phyloP scores from a whole-genome alignment of 441 rosid species.

The Euphorbia corollata region DNA sequence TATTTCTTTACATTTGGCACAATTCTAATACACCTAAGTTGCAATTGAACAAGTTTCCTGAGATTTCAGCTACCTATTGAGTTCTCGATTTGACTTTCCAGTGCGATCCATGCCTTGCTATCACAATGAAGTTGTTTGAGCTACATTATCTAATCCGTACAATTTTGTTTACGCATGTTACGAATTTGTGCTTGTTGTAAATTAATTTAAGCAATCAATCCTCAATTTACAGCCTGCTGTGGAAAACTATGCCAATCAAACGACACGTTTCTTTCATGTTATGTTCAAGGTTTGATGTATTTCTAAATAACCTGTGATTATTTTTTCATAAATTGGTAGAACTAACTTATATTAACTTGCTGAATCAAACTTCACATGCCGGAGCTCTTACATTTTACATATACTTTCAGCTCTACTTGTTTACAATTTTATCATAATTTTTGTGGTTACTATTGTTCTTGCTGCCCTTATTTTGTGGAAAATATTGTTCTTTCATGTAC shows the following conservation, averaged over 20 bases:
- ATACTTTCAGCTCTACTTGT: conserved; percentile 72
- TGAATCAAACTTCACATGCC: conserved; percentile 42
- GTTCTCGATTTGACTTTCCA: neutral
- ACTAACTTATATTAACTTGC: neutral
- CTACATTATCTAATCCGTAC: neutral
- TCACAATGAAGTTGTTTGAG: neutral
- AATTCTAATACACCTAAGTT: neutral
- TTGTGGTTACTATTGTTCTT: conserved; percentile 93
- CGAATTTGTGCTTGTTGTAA: neutral
- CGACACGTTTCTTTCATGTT: conserved; percentile 90
- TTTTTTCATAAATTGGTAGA: neutral
- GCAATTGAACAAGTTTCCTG: neutral
- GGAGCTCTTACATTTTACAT: conserved; percentile 90
- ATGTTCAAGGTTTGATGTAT: conserved; percentile 58
- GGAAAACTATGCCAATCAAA: conserved; percentile 95
- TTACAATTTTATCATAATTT: conserved; percentile 77
- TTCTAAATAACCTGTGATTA: neutral
- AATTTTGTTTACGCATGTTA: too few species aligned
- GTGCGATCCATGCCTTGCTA: too few species aligned
- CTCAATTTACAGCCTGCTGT: conserved; percentile 48
- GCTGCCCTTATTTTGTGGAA: conserved; percentile 67
- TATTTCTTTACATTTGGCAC: neutral
- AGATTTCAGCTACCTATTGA: neutral
- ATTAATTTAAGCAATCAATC: conserved; percentile 11
- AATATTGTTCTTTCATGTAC: neutral